Percentiles rank a stretch among this genome's conserved stretches.
These are phyloP conservation scores for Mortierella sp. DNA, from an alignment of 371 early-diverging fungal genomes.

Conservation along the genomic window DNA sequence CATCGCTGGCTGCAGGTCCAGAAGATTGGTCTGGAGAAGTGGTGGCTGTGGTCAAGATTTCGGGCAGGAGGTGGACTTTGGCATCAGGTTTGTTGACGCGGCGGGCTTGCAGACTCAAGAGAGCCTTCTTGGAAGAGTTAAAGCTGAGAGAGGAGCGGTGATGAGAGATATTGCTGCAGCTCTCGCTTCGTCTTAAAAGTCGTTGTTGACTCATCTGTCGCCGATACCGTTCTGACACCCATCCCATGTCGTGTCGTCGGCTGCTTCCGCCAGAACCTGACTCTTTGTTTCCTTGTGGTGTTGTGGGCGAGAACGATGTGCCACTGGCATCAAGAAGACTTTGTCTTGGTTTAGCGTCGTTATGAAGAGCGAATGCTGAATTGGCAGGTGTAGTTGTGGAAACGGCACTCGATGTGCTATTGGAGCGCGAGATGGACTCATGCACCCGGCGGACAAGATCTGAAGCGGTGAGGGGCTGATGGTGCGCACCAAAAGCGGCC, in stretches of 20 bases:
- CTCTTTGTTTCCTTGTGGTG: neutral
- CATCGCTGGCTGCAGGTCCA: neutral
- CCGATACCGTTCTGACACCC: neutral
- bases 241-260: neutral
- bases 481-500: neutral
- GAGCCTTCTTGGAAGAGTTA: constrained; percentile 39
- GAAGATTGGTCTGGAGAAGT: neutral
- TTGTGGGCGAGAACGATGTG: neutral
- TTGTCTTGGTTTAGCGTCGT: neutral
- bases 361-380: neutral
- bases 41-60: constrained; percentile 24
- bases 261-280: neutral
- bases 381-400: neutral
- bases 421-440: neutral
- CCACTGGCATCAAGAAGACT: neutral
- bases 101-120: constrained; percentile 45
- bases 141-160: constrained; percentile 39
- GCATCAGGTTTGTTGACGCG: constrained; percentile 45
- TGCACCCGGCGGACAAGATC: neutral
- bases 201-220: neutral
- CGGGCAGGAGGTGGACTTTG: constrained; percentile 40
- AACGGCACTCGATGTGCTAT: neutral
- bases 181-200: constrained; percentile 25
- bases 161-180: constrained; percentile 24
- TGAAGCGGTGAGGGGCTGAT: neutral